These are phyloP conservation scores for Xylariaceae sp. DNA, from an alignment of 2,329 filamentous ascomycete species.

Conservation along the genomic window DNA sequence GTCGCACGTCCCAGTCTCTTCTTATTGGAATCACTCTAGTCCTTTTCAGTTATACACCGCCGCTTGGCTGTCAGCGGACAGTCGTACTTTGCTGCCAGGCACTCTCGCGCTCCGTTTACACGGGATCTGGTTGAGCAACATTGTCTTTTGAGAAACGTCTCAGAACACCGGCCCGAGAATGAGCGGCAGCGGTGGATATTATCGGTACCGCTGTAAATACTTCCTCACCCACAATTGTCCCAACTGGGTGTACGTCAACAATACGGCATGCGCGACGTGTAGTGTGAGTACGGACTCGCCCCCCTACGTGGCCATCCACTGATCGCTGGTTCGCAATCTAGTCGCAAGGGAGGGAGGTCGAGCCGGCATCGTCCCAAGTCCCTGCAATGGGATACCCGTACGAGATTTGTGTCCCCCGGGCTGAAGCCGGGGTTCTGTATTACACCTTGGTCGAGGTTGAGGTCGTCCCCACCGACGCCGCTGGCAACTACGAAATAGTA, in stretches of 20 bases:
- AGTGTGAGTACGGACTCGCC: constrained; percentile 38
- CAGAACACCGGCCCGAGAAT: constrained; percentile 23
- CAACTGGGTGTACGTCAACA: constrained; percentile 53
- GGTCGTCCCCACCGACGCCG: constrained; percentile 36
- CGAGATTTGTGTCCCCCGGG: constrained; percentile 45
- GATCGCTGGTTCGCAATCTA: constrained; percentile 26
- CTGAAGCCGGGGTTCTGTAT: constrained; percentile 43
- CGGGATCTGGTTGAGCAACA: too few relatives aligned
- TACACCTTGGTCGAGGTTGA: constrained; percentile 51
- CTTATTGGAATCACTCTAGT: constrained; percentile 21
- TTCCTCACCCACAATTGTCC: constrained; percentile 49
- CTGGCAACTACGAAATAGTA: constrained; percentile 39
- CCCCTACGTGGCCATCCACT: constrained; percentile 3
- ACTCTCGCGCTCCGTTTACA: too few relatives aligned
- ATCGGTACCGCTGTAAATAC: constrained; percentile 54
- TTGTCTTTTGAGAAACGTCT: not conserved
- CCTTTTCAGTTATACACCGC: constrained; percentile 21
- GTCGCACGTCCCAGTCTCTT: constrained; percentile 7
- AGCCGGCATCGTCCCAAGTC: constrained; percentile 30
- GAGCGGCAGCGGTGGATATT: constrained; percentile 44
- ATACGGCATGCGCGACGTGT: constrained; percentile 47
- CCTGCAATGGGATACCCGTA: constrained; percentile 33
- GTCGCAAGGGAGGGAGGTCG: constrained; percentile 48
- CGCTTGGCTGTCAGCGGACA: constrained; percentile 34
- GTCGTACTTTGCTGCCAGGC: constrained; percentile 5